phyloP scores from a whole-genome alignment of 495 filamentous ascomycete species.

The Podospora didyma region DNA sequence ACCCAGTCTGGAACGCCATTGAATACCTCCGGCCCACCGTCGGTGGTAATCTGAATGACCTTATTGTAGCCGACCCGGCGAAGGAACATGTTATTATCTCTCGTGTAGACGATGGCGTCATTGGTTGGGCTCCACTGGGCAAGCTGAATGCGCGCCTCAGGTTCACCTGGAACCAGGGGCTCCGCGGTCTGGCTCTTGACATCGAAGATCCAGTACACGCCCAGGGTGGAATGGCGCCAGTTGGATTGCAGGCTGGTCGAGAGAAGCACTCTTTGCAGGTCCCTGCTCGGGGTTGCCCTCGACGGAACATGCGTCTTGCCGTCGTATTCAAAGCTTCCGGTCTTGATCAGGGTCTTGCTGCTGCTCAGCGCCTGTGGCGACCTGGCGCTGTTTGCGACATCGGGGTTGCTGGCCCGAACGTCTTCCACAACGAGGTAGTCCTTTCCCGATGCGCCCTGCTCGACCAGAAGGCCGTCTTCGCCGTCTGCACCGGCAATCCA shows the following conservation, averaged over 20 bases:
- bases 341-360: slow-evolving; percentile 71
- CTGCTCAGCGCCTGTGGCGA: slow-evolving; percentile 40
- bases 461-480: slow-evolving; percentile 81
- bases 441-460: slow-evolving; percentile 52
- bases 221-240: slow-evolving; percentile 86
- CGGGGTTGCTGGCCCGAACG: slow-evolving; percentile 51
- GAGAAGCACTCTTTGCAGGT: slow-evolving; percentile 80
- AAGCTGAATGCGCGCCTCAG: slow-evolving; percentile 69
- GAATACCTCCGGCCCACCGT: slow-evolving; percentile 83
- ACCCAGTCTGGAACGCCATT: slow-evolving; percentile 99
- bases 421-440: slow-evolving; percentile 86
- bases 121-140: slow-evolving; percentile 88
- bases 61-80: slow-evolving; percentile 55
- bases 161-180: slow-evolving; percentile 68
- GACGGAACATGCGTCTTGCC: slow-evolving; percentile 47
- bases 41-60: slow-evolving; percentile 73
- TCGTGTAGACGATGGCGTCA: slow-evolving; percentile 78
- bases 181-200: slow-evolving; percentile 75
- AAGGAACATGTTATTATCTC: slow-evolving; percentile 83
- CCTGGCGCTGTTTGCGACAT: slow-evolving; percentile 23
- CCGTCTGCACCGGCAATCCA: slow-evolving; percentile 86
- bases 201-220: slow-evolving; percentile 89
- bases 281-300: slow-evolving; percentile 69
- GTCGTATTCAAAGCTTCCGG: slow-evolving; percentile 54
- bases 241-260: slow-evolving; percentile 65